Base-by-base conservation (phyloP, 2,329 filamentous ascomycete genomes). In the Microdochium nivale region DNA sequence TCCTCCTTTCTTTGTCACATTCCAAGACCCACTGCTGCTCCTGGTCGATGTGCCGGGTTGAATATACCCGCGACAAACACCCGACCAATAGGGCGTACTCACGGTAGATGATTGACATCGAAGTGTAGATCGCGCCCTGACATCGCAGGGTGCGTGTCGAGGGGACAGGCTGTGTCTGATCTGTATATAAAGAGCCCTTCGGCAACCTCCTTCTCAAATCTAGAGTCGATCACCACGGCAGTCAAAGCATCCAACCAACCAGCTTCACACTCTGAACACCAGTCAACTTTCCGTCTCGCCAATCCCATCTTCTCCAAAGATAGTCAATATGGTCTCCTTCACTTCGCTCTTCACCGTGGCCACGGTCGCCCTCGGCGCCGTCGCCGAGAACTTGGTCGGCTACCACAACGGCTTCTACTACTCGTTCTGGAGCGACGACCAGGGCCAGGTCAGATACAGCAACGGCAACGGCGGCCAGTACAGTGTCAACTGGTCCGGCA, bases 371-470 rank as follows among this genome's bases (percentile, higher is more conserved):
- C 58, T 62, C 33, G 58, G 65, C 47, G 66, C 62, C 25, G 54
- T 70, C 48, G 65, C 67, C 44, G 62, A 69, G 50, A 76, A 70
- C 56, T 64, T 67, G 14, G 76, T 73, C 2, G 79, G 79, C 48
- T 76, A 70, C 7, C 68, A 77, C 67, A 75, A 79, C 59, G 79
- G 79, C 51, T 83, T 73, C 68, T 83, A 76, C 70, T 83, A 78
- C 65, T 79, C 76, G 9, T 82, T 73, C 70, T 84, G 78, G 78
- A 79, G 74, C 51, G 79, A 83, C 53, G 74, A 75, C 27, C 68
- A 65, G n/a, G 71, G 67, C 35, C 61, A 66, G 43, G 75, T 77
- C 8, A 75, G 68, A 37, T 83, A 83, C 68, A 78, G 73, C 60
- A 83, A 81, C 64, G 74, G 71, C 21, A 62, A 65, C 3, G 73